Evolutionary conservation across 1,139 yeast species (phyloP), one percentile per base, ranked within the genome.

Genomic region (Blastobotrys capitulatus): DNA sequence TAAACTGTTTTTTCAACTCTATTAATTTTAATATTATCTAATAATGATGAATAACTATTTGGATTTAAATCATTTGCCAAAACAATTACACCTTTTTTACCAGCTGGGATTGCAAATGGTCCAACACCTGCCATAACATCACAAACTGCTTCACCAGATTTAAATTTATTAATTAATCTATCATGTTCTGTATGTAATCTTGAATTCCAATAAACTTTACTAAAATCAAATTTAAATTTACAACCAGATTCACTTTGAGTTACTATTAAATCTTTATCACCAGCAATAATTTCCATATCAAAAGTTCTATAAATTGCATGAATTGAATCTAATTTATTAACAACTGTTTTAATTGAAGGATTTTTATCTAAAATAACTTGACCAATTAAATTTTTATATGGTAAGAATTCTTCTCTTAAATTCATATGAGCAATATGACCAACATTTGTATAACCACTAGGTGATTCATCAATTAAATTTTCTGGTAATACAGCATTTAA

Each of bases 121-220:
- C 99, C 99, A 1, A 94, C 98, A 35, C 99, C 99, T 0, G 97
- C 98, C 78, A 94, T 87, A 0, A 89, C 97, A 71, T 94, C 99
- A 57, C 89, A 88, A 0, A 94, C 87, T 1, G 87, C 86, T 53
- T 84, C 86, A 10, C 82, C 54, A 27, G 56, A 56, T 25, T 76
- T 62, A 63, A 94, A 90, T 34, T 69, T 61, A 2, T 69, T 63
- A 10, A 92, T 83, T 44, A 94, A 69, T 52, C 97, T 73, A 48
- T 83, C 94, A 66, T 94, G 99, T 62, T 94, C 99, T 0, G 96
- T 86, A 59, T 89, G 94, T 49, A 94, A 73, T 58, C 98, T 77
- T 13, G 97, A 88, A 67, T 94, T 94, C 99, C 99, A 94, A 68
- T 94, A 94, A 8, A 94, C 98, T 60, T 86, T 86, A 54, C 87